These are phyloP conservation scores for Cystobasidium sp. DNA, from an alignment of 1,284 basidiomycete species.

Conservation along the genomic window DNA sequence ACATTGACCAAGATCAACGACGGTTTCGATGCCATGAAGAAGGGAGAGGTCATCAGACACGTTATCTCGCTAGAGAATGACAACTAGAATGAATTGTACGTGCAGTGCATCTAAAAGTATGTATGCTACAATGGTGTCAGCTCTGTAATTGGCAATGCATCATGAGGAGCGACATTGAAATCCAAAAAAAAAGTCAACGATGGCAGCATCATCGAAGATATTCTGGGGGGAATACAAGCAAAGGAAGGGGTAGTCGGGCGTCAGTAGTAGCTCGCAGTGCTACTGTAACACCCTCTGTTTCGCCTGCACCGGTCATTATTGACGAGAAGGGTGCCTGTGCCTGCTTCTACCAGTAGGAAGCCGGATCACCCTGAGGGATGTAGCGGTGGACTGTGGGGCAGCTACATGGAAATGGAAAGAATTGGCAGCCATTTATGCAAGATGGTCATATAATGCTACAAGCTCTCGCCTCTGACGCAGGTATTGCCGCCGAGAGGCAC, in stretches of 20 bases:
- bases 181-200: no score
- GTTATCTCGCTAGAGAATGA: slow-evolving; percentile 43
- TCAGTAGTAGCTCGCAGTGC: not conserved
- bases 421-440: slow-evolving; percentile 11
- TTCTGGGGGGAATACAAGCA: no score
- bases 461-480: not conserved
- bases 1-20: slow-evolving; percentile 57
- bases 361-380: not conserved
- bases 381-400: slow-evolving; percentile 18
- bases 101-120: not conserved
- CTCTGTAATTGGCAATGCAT: not conserved
- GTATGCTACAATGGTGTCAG: not conserved
- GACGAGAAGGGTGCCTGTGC: slow-evolving; percentile 5
- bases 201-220: no score
- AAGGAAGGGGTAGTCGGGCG: no score
- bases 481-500: not conserved
- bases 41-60: slow-evolving; percentile 57
- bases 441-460: slow-evolving; percentile 14
- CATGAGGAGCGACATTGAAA: no score
- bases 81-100: not conserved
- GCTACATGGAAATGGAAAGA: not conserved
- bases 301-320: not conserved
- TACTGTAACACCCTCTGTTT: not conserved
- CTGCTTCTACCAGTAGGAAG: not conserved
- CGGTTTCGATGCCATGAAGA: slow-evolving; percentile 59